Percentiles rank a stretch among this genome's conserved stretches.
These are phyloP conservation scores for Rugosomyces carneus DNA, from an alignment of 1,284 basidiomycete genomes.

Conservation along the genomic window DNA sequence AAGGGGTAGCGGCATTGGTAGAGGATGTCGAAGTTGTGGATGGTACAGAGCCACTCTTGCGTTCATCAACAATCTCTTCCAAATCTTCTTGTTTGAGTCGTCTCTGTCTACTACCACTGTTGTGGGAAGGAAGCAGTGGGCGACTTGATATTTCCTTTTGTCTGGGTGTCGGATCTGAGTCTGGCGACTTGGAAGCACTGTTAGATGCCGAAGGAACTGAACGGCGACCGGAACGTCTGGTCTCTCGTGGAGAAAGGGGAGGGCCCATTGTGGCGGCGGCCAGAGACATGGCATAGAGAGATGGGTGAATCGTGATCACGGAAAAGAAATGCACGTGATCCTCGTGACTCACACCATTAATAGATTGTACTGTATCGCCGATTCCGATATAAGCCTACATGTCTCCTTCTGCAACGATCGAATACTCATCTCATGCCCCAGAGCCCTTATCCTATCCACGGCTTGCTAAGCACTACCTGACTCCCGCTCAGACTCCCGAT, in stretches of 20 bases:
- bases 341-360: neutral
- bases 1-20: slow-evolving; percentile 30
- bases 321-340: slow-evolving; percentile 10
- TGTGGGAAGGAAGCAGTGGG: slow-evolving; percentile 37
- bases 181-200: slow-evolving; percentile 67
- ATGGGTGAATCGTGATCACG: neutral
- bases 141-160: slow-evolving; percentile 46
- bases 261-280: slow-evolving; percentile 62
- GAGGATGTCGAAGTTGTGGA: slow-evolving; percentile 33
- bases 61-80: slow-evolving; percentile 55
- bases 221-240: slow-evolving; percentile 68
- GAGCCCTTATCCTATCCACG: slow-evolving; percentile 61
- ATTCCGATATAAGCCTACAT: slow-evolving; percentile 22
- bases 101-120: slow-evolving; percentile 44
- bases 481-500: slow-evolving; percentile 76
- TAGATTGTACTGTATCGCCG: neutral
- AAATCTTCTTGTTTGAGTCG: slow-evolving; percentile 68
- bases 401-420: slow-evolving; percentile 48
- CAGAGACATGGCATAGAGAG: slow-evolving; percentile 23
- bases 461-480: slow-evolving; percentile 60
- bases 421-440: slow-evolving; percentile 64
- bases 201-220: slow-evolving; percentile 60
- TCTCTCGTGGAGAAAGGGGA: slow-evolving; percentile 69
- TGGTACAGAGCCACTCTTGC: slow-evolving; percentile 32
- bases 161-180: slow-evolving; percentile 50